A percentile compares a stretch with the other conserved stretches of the same genome.
Conservation (phyloP, 73 alveolate genomes). For the Effrenium voratum region DNA sequence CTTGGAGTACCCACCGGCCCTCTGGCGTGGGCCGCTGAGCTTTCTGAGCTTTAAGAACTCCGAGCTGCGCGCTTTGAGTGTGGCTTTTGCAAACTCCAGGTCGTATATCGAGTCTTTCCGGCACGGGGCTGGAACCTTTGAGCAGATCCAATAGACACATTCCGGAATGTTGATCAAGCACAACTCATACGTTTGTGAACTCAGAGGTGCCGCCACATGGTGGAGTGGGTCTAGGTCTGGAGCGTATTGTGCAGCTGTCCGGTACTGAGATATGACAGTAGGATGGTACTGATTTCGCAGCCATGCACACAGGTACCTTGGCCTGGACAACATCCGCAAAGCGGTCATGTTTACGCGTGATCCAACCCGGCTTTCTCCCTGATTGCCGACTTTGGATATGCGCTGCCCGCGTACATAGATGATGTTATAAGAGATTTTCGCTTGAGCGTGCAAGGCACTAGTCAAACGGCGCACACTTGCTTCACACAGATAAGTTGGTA, state of each 20-base stretch:
- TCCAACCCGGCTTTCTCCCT: slow-evolving; percentile 98
- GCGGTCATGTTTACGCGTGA: slow-evolving; percentile 98
- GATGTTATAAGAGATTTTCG: too few species aligned
- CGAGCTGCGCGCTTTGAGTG: not conserved
- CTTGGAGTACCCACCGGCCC: slow-evolving; percentile 62
- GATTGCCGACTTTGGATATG: too few species aligned
- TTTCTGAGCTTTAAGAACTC: not conserved
- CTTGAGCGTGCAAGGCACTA: too few species aligned
- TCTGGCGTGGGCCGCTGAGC: slow-evolving; percentile 13
- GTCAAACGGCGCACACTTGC: too few species aligned
- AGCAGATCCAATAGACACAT: not conserved
- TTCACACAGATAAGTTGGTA: too few species aligned
- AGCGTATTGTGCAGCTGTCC: slow-evolving; percentile 97
- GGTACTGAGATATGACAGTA: not conserved
- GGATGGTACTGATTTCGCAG: not conserved
- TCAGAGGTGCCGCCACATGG: slow-evolving; percentile 98
- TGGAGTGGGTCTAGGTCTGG: slow-evolving; percentile 99
- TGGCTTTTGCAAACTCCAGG: slow-evolving; percentile 95
- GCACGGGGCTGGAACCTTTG: slow-evolving; percentile 95
- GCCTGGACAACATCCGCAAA: slow-evolving; percentile 97
- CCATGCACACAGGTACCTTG: slow-evolving; percentile 94
- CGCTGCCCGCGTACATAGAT: too few species aligned
- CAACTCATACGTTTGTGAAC: not conserved
- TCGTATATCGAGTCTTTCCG: slow-evolving; percentile 97
- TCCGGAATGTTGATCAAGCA: not conserved